These are phyloP conservation scores for Penicillium expansum DNA, from an alignment of 2,329 filamentous ascomycete genomes.

Conservation along the genomic window DNA sequence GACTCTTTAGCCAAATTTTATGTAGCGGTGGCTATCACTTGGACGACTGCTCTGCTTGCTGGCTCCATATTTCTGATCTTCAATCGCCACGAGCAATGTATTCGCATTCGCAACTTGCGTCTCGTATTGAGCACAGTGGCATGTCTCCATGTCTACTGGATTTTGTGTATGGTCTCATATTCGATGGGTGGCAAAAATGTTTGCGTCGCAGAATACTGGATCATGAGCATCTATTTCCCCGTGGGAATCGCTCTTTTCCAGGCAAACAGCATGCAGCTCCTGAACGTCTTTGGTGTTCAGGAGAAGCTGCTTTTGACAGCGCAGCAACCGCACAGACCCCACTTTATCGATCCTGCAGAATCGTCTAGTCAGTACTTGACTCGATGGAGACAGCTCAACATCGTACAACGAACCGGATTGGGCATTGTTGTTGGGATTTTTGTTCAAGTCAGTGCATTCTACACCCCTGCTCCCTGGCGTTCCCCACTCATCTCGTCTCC, in stretches of 20 bases:
- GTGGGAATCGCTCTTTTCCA: not conserved
- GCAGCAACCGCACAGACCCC: not conserved
- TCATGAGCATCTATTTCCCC: not conserved
- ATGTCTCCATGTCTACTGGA: not conserved
- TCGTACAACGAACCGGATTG: not conserved
- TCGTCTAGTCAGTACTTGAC: not conserved
- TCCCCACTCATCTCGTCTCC: not conserved
- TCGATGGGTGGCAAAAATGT: not conserved
- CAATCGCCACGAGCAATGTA: not conserved
- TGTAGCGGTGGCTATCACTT: not conserved
- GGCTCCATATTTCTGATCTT: not conserved
- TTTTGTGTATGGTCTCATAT: not conserved
- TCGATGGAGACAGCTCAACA: not conserved
- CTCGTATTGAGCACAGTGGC: not conserved
- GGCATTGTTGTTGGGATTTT: not conserved
- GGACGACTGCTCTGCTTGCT: not conserved
- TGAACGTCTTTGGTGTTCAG: not conserved
- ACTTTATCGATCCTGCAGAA: not conserved
- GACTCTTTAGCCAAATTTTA: not conserved
- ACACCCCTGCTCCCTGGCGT: not conserved
- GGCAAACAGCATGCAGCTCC: not conserved
- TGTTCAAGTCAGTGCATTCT: not conserved
- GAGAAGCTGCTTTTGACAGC: not conserved
- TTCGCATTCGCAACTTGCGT: not conserved
- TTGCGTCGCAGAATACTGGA: not conserved